Evolutionary conservation across 1,284 basidiomycete species (phyloP), one percentile per base, ranked within the genome.

Genomic region (Earliella scabrosa): DNA sequence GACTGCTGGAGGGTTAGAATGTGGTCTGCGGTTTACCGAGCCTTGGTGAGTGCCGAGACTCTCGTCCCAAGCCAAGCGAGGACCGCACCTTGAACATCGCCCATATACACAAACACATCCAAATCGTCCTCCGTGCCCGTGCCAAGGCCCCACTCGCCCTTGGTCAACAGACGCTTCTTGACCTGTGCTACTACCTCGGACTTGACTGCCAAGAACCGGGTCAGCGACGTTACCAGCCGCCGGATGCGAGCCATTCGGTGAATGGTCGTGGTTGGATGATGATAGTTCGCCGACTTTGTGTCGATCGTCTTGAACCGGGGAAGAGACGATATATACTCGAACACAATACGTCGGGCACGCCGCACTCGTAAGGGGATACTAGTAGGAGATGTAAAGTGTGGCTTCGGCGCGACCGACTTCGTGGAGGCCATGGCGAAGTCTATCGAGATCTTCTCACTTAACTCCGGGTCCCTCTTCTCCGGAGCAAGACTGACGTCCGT

Each of bases 91-190:
- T 96, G 92, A 3, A 98, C 84, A 71, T 98, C 96, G 43, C 93
- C 93, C 75, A 97, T 85, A 71, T 98, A 95, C 16, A 95, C 92
- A 5, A 83, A 88, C 34, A 94, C 81, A 61, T 92, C 89, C n/a
- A 79, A 65, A 49, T 82, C 79, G 34, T 86, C 81, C 20, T 67
- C 73, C 16, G 64, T 67, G 2, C 73, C 71, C 57, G 77, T 71
- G 49, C 75, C 75, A 57, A 82, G 59, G 57, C 75, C 63, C 75
- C 68, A 68, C 24, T 71, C 71, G 14, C 71, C 70, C 23, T 69
- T 63, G 13, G 69, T 77, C 44, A 82, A 61, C 5, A 88, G 77
- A 9, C 95, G 79, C 71, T 97, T 97, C 55, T 87, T 79, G 55
- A 98, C 77, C 56, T 90, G 87, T 11, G 88, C 81, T 20, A 97